phyloP scores from a whole-genome alignment of 73 alveolate genomes.

The Uronychia setigera region DNA sequence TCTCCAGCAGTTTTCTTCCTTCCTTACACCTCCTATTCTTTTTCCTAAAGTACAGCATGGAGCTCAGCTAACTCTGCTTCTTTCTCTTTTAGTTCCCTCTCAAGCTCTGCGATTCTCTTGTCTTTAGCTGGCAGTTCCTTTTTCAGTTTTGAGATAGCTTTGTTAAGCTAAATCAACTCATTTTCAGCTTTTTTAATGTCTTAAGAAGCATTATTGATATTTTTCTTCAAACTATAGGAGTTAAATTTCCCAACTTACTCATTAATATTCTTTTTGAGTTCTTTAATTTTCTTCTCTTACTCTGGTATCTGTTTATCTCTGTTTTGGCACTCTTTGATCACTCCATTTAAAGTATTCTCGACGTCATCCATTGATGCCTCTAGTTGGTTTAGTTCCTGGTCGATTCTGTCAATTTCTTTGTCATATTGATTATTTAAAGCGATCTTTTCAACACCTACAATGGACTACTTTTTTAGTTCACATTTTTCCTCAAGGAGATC shows the following conservation, averaged over 20 bases:
- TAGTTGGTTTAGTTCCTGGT: neutral
- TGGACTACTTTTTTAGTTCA: neutral
- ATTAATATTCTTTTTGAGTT: neutral
- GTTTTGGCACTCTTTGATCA: neutral
- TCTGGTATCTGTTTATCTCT: neutral
- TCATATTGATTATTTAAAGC: neutral
- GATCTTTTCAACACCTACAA: neutral
- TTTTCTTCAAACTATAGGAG: neutral
- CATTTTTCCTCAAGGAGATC: neutral
- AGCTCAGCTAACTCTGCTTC: neutral
- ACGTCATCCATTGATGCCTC: neutral
- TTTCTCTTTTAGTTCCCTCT: neutral
- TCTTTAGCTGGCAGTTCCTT: neutral
- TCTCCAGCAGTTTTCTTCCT: neutral
- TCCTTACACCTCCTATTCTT: neutral
- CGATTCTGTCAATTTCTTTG: neutral
- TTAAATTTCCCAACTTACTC: conserved; percentile 1
- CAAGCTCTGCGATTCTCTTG: neutral
- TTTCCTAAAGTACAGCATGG: neutral
- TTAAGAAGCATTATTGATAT: neutral
- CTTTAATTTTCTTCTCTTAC: neutral
- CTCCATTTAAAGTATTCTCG: neutral
- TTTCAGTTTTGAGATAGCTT: neutral
- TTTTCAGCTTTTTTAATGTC: neutral
- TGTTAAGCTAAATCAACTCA: neutral